Percentiles rank a stretch among this genome's conserved stretches.
Conservation (phyloP, 2,329 filamentous ascomycete species). For the Xylariaceae sp. region DNA sequence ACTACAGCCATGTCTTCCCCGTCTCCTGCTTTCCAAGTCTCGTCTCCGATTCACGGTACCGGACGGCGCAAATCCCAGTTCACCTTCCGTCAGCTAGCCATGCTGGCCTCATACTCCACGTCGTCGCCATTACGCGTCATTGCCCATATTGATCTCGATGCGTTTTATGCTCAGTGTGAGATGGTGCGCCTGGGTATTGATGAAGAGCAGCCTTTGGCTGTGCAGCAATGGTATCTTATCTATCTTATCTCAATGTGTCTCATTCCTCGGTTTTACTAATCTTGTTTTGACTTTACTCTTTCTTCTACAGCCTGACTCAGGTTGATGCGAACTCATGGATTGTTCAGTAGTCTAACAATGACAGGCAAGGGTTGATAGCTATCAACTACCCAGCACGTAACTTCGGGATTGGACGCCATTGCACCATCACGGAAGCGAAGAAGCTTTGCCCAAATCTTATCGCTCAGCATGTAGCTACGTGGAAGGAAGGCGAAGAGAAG, state of each 20-base stretch:
- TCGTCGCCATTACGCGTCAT: conserved; percentile 83
- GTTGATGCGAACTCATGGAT: neutral
- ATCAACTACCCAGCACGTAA: conserved; percentile 92
- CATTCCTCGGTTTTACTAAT: no score
- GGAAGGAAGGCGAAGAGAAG: conserved; percentile 86
- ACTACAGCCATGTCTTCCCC: conserved; percentile 39
- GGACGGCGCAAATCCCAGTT: conserved; percentile 68
- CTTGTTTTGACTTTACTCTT: neutral
- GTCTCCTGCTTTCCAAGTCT: conserved; percentile 40
- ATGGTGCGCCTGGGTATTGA: conserved; percentile 81
- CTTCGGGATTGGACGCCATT: conserved; percentile 80
- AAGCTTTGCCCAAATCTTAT: conserved; percentile 86
- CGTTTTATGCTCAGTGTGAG: conserved; percentile 97
- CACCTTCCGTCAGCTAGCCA: conserved; percentile 81
- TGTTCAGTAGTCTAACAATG: conserved; percentile 5
- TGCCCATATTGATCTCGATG: conserved; percentile 93
- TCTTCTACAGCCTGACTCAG: neutral
- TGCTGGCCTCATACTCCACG: conserved; percentile 73
- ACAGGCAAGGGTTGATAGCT: conserved; percentile 87
- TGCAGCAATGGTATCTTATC: conserved; percentile 79
- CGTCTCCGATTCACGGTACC: conserved; percentile 43
- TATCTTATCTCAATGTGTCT: neutral
- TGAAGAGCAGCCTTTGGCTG: conserved; percentile 81
- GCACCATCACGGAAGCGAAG: conserved; percentile 79
- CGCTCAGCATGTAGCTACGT: conserved; percentile 92